A percentile compares a stretch with the other conserved stretches of the same genome.
Conservation (phyloP, 306 rosid genomes). For the Senna siamea region DNA sequence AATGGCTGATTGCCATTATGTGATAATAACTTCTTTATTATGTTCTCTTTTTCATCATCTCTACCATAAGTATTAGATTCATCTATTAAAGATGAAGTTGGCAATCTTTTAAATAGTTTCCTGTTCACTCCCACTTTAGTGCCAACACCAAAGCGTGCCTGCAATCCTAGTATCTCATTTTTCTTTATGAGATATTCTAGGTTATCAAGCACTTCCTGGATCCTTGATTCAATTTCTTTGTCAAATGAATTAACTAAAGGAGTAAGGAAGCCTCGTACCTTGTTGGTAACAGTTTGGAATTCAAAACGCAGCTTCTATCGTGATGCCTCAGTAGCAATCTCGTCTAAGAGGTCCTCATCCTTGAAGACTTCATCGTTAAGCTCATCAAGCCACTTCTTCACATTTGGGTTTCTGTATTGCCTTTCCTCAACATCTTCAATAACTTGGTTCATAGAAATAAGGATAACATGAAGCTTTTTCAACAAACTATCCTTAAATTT, state of each 20-base stretch:
- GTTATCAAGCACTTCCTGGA: conserved; percentile 18
- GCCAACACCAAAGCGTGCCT: not conserved
- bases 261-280: conserved; percentile 1
- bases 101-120: not conserved
- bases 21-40: not conserved
- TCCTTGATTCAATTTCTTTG: not conserved
- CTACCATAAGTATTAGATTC: conserved; percentile 42
- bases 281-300: not conserved
- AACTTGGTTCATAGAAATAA: not conserved
- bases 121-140: not conserved
- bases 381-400: not conserved
- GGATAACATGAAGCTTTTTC: not conserved
- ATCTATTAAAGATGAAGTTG: conserved; percentile 22
- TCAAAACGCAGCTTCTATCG: not conserved
- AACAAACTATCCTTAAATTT: not conserved
- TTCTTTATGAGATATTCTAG: conserved; percentile 32
- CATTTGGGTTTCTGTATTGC: not conserved
- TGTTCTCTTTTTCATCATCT: conserved; percentile 37
- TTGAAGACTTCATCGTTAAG: not conserved
- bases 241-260: not conserved
- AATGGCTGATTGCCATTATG: not conserved
- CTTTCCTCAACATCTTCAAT: not conserved
- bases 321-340: conserved; percentile 14
- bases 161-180: conserved; percentile 21
- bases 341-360: conserved; percentile 26